phyloP scores from a whole-genome alignment of 2,329 filamentous ascomycete genomes.

The Bipolaris zeicola region DNA sequence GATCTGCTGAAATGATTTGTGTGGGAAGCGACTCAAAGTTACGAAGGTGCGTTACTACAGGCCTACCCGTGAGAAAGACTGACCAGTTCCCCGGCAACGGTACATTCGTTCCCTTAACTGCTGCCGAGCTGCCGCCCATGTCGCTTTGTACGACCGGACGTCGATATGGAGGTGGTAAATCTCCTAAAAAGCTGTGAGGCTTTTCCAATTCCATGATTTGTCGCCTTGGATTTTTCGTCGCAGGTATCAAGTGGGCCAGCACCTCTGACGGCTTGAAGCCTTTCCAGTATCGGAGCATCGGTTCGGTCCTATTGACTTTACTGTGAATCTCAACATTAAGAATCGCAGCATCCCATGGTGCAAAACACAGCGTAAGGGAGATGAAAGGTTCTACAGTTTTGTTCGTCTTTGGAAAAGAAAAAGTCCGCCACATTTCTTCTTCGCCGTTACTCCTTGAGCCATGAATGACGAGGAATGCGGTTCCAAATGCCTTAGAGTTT shows the following conservation, averaged over 20 bases:
- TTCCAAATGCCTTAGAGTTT: too few relatives aligned
- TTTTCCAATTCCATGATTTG: slow-evolving; percentile 7
- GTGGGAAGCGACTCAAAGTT: not conserved
- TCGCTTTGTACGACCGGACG: slow-evolving; percentile 13
- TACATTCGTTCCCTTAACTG: not conserved
- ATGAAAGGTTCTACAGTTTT: too few relatives aligned
- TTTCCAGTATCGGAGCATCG: not conserved
- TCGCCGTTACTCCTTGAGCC: too few relatives aligned
- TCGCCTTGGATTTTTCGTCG: not conserved
- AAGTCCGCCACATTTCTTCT: too few relatives aligned
- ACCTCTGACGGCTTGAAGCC: slow-evolving; percentile 2
- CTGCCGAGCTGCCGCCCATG: slow-evolving; percentile 2
- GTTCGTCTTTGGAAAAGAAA: too few relatives aligned
- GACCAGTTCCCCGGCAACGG: slow-evolving; percentile 10
- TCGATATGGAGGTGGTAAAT: not conserved
- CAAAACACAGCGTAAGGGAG: slow-evolving; percentile 8
- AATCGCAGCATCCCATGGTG: slow-evolving; percentile 13
- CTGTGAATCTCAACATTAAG: slow-evolving; percentile 7
- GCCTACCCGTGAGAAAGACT: slow-evolving; percentile 5
- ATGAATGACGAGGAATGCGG: too few relatives aligned
- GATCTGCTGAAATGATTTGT: slow-evolving; percentile 11
- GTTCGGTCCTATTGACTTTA: slow-evolving; percentile 8
- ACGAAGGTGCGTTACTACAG: not conserved
- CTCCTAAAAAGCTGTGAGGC: not conserved
- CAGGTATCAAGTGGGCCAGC: not conserved